Base-by-base conservation (phyloP, 2,329 filamentous ascomycete species). In the Exophiala oligosperma region DNA sequence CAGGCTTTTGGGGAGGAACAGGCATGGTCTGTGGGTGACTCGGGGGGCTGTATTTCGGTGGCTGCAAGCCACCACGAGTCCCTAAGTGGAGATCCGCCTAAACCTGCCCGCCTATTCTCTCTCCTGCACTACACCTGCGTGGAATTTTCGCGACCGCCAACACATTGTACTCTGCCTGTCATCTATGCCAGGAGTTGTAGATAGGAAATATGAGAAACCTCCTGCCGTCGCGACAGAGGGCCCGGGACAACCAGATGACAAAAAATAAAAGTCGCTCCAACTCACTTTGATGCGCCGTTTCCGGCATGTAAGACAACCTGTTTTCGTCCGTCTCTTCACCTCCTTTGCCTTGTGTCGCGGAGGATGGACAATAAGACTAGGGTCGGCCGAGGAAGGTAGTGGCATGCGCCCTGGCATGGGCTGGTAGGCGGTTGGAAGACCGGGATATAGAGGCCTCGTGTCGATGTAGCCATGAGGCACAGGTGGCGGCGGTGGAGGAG, bases 291-390 rank as follows among this genome's bases (percentile, higher is more conserved):
- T 90, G 76, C 87, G 79, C 67, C 87, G 79, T 72, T 84, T 85
- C 68, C 83, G 77, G 74, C 83, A 85, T 23, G 83, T 85, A 67
- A 85, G 71, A 73, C 87, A 90, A n/a, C 86, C 86, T 1, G 86
- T 89, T 75, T 89, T 89, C 57, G 88, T 90, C 70, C 88, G 80
- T 65, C 87, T 81, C 77, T 90, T 90, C 72, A 90, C 89, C 74
- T 91, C 87, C 75, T 89, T 86, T 32, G 64, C 60, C 73, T 80
- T 79, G 71, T 88, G 84, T 67, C 86, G 79, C 8, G 57, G 56
- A 6, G 62, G 62, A 29, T 62, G 60, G 28, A 64, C 60, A 53
- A 67, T 65, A 5, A 65, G 52, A 49, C 56, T 62, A n/a, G 60
- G 60, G 44, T 66, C 65, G 14, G 56, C 58, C 29, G 64, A 61